These are phyloP conservation scores for Zea mays DNA, from an alignment of 176 grass and related monocot genomes.

Conservation along the genomic window DNA sequence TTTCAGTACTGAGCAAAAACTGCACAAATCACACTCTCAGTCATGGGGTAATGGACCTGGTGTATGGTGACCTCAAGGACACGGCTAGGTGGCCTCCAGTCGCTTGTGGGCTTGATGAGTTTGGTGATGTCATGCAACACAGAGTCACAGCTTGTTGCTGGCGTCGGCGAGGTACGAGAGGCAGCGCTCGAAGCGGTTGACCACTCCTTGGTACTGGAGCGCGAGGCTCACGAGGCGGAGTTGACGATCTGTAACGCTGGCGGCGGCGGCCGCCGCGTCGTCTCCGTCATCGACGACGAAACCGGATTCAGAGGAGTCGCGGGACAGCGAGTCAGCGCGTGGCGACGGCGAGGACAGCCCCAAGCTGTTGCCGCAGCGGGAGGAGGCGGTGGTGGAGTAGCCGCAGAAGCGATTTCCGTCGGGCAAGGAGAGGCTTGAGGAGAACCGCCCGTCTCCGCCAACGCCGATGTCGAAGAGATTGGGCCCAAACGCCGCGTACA, in stretches of 20 bases:
- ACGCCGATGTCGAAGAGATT: conserved; percentile 34
- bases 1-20: too few species aligned
- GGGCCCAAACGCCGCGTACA: conserved; percentile 43
- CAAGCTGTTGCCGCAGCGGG: conserved; percentile 24
- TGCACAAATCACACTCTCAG: too few species aligned
- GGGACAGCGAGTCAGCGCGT: conserved; percentile 47
- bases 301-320: conserved; percentile 40
- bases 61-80: too few species aligned
- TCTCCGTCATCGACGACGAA: conserved; percentile 43
- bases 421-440: conserved; percentile 30
- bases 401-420: conserved; percentile 55
- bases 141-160: conserved; percentile 32
- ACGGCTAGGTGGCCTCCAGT: too few species aligned
- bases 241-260: conserved; percentile 28
- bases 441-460: conserved; percentile 37
- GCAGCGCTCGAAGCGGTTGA: conserved; percentile 68
- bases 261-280: background rate
- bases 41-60: too few species aligned
- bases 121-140: too few species aligned
- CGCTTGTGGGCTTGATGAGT: too few species aligned
- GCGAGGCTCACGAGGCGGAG: conserved; percentile 61
- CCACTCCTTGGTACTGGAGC: conserved; percentile 64
- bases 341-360: conserved; percentile 13
- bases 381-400: conserved; percentile 26
- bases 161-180: conserved; percentile 72